These are phyloP conservation scores for Helotiales sp. DNA, from an alignment of 2,329 filamentous ascomycete species.

Conservation along the genomic window DNA sequence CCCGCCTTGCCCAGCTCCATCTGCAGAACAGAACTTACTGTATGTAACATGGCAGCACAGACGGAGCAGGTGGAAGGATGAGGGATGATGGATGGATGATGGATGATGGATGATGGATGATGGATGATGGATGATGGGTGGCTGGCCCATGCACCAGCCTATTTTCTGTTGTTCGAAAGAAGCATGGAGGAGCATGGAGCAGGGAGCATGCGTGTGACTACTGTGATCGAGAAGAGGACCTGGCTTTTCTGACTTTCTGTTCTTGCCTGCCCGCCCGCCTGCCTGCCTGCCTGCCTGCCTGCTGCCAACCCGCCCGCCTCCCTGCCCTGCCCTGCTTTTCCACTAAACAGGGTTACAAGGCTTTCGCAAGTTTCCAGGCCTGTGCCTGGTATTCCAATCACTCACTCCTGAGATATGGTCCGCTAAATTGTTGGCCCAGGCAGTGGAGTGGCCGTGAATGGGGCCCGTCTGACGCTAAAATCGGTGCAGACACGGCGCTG, in stretches of 20 bases:
- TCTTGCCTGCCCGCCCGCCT: too few relatives aligned
- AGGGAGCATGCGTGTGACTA: slow-evolving; percentile 12
- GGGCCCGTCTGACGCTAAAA: slow-evolving; percentile 4
- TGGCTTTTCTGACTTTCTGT: slow-evolving; percentile 5
- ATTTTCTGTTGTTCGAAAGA: slow-evolving; percentile 15
- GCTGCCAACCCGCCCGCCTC: too few relatives aligned
- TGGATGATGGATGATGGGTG: neutral
- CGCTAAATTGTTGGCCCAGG: neutral
- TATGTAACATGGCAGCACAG: slow-evolving; percentile 14
- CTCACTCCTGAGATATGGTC: neutral
- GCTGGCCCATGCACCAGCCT: slow-evolving; percentile 19
- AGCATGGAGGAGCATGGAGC: slow-evolving; percentile 4
- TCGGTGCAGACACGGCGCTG: neutral
- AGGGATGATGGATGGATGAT: neutral
- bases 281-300: too few relatives aligned
- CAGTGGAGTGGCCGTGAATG: neutral
- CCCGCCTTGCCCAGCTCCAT: slow-evolving; percentile 23
- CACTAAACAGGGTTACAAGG: neutral
- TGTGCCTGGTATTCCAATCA: neutral
- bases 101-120: too few relatives aligned
- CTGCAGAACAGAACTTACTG: slow-evolving; percentile 4
- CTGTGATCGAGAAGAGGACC: slow-evolving; percentile 1
- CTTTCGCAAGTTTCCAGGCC: too few relatives aligned
- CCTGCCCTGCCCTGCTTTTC: neutral
- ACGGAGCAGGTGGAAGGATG: slow-evolving; percentile 9